Evolutionary conservation across 2,329 filamentous ascomycete species (phyloP).

Genomic region (Dactylellina cionopaga): DNA sequence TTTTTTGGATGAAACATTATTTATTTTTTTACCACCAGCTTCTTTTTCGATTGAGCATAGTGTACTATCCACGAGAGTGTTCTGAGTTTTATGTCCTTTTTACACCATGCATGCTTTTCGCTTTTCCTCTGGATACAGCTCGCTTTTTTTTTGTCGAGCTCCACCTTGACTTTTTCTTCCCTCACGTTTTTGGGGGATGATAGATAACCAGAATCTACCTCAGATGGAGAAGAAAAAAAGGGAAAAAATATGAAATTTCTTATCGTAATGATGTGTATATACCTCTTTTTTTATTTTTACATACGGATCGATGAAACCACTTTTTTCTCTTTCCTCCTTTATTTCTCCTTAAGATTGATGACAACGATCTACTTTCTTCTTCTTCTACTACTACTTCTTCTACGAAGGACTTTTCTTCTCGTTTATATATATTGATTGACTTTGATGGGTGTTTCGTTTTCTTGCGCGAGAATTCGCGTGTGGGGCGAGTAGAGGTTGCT

Average conservation of each 20-base stretch:
- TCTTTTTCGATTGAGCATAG: slow-evolving; percentile 30
- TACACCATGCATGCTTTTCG: background rate
- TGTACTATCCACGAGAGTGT: slow-evolving; percentile 13
- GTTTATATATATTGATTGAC: too few species aligned
- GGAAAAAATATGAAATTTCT: background rate
- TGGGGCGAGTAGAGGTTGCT: too few species aligned
- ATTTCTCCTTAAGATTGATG: background rate
- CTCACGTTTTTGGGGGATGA: background rate
- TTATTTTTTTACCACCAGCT: background rate
- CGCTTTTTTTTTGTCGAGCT: background rate
- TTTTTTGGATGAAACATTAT: slow-evolving; percentile 40
- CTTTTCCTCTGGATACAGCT: background rate
- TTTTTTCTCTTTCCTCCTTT: background rate
- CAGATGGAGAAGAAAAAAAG: background rate
- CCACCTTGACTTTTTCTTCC: background rate
- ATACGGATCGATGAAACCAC: too few species aligned
- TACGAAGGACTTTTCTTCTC: too few species aligned
- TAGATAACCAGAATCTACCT: slow-evolving; percentile 3
- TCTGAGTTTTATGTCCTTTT: background rate
- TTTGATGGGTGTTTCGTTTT: too few species aligned
- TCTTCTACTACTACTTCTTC: too few species aligned
- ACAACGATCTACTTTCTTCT: too few species aligned
- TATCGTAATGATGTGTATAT: slow-evolving; percentile 14
- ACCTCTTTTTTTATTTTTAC: background rate
- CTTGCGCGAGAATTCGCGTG: too few species aligned